Percentiles rank a stretch among this genome's conserved stretches.
Evolutionary conservation across 768 basidiomycete species (phyloP).

Genomic region (Leucosporidium yakuticum): DNA sequence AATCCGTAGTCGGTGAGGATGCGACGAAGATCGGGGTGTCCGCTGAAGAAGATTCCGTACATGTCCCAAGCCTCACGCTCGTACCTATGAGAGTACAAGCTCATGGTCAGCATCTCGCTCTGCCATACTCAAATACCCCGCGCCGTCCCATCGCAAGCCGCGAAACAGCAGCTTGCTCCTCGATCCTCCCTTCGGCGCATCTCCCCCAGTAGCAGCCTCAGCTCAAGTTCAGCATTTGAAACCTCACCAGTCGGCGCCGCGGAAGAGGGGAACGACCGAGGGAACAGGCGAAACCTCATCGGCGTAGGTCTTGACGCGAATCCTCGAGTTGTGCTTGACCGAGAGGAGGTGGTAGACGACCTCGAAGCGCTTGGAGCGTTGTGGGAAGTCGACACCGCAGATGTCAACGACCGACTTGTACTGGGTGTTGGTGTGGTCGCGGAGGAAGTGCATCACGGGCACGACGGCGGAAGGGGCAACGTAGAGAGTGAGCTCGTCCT

Average conservation of each 20-base stretch:
- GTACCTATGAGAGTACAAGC: slow-evolving; percentile 54
- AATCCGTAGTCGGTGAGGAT: slow-evolving; percentile 96
- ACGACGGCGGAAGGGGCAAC: slow-evolving; percentile 71
- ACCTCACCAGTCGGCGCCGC: slow-evolving; percentile 85
- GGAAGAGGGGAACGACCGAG: slow-evolving; percentile 67
- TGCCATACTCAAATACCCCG: too few relatives aligned
- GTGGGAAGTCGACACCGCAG: slow-evolving; percentile 90
- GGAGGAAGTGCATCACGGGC: slow-evolving; percentile 82
- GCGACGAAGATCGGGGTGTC: slow-evolving; percentile 95
- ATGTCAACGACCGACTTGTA: slow-evolving; percentile 91
- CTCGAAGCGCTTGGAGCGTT: slow-evolving; percentile 88
- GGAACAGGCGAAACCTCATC: slow-evolving; percentile 88
- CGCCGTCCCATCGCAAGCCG: neutral
- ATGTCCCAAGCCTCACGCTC: slow-evolving; percentile 98
- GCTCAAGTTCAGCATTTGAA: neutral
- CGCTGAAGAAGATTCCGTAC: slow-evolving; percentile 91
- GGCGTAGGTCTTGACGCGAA: slow-evolving; percentile 95
- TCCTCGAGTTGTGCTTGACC: slow-evolving; percentile 66
- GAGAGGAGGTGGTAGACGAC: slow-evolving; percentile 93
- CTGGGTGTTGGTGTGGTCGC: slow-evolving; percentile 91
- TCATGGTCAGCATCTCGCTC: neutral
- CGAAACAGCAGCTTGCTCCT: too few relatives aligned
- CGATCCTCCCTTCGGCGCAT: neutral
- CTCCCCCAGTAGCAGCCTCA: neutral
- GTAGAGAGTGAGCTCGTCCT: slow-evolving; percentile 91